phyloP scores from a whole-genome alignment of 2,329 filamentous ascomycete species.

The Colletotrichum sidae region DNA sequence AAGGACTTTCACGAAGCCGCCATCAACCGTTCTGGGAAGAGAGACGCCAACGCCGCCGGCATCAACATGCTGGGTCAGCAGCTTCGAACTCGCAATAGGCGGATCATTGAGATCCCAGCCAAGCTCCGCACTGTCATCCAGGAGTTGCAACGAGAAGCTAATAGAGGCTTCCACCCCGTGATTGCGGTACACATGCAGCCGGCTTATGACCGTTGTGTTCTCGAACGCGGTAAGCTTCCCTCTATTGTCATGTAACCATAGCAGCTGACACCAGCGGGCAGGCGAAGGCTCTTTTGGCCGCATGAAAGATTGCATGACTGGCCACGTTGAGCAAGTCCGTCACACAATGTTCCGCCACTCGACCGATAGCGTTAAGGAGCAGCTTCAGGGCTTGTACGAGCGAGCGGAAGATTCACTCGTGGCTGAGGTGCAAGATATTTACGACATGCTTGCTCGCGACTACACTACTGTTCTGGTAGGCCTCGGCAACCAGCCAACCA shows the following conservation, averaged over 20 bases:
- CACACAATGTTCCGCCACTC: slow-evolving; percentile 39
- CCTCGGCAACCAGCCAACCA: neutral
- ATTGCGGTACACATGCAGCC: slow-evolving; percentile 40
- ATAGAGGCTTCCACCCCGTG: slow-evolving; percentile 40
- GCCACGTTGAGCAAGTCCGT: slow-evolving; percentile 37
- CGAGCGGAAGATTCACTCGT: slow-evolving; percentile 16
- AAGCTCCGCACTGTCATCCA: slow-evolving; percentile 21
- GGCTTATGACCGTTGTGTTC: slow-evolving; percentile 39
- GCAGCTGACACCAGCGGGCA: neutral
- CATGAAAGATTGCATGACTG: slow-evolving; percentile 42
- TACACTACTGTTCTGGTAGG: slow-evolving; percentile 28
- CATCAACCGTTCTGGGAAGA: slow-evolving; percentile 24
- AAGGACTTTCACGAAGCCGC: slow-evolving; percentile 33
- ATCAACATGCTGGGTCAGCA: slow-evolving; percentile 42
- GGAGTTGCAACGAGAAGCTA: slow-evolving; percentile 42
- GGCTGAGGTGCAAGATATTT: slow-evolving; percentile 22
- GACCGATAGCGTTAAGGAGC: slow-evolving; percentile 36
- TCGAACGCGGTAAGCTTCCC: slow-evolving; percentile 22
- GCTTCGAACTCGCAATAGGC: slow-evolving; percentile 35
- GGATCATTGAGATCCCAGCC: slow-evolving; percentile 35
- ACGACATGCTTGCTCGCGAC: slow-evolving; percentile 28
- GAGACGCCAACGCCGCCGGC: slow-evolving; percentile 25
- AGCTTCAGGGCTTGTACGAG: slow-evolving; percentile 30
- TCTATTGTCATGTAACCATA: neutral
- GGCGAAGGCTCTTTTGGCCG: slow-evolving; percentile 41